Evolutionary conservation across 352 stramenopile genomes (phyloP), one percentile per base, ranked within the genome.

Genomic region (Saprolegnia parasitica): DNA sequence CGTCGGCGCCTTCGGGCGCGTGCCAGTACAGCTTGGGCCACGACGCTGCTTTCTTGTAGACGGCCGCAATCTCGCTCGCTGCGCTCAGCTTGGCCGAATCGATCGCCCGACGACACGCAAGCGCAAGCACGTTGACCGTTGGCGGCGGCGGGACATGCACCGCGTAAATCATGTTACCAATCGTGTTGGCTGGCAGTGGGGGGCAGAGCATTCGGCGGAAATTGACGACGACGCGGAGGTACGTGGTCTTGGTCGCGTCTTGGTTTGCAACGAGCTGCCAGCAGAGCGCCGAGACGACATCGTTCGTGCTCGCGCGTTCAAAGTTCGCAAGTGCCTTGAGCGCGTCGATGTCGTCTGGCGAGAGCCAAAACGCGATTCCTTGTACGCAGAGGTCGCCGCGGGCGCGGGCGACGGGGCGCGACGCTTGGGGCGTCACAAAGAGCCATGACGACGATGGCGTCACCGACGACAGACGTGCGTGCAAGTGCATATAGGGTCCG

Each of bases 161-260:
- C 11, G 57, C 46, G 57, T 65, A 65, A 18, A 65, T 42, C 32
- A 65, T 65, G 57, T 65, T 65, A 21, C 57, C 57, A 6, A 42
- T 47, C 2, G 20, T 39, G 29, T 52, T 15, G 1, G 18, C 16
- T 47, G 29, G 57, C 18, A 65, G 57, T 16, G 18, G 29, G 29
- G 29, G 29, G 5, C 29, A 9, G 16, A 65, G 18, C 18, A 20
- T 18, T 2, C 3, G 8, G 18, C 57, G 57, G 21, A 65, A 52
- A 32, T 65, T 65, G 32, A 65, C 6, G 8, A 65, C 11, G 24
- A 65, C 37, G 37, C 57, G 57, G 9, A 65, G 37, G 24, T 65
- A 39, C 37, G 57, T 26, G 26, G 57, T 5, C 32, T 65, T 23
- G 57, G 20, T 23, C 21, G 37, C 8, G 57, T 49, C 18, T n/a